Evolutionary conservation across 805 yeast species (phyloP).

Genomic region (Priceomyces melissophilus): DNA sequence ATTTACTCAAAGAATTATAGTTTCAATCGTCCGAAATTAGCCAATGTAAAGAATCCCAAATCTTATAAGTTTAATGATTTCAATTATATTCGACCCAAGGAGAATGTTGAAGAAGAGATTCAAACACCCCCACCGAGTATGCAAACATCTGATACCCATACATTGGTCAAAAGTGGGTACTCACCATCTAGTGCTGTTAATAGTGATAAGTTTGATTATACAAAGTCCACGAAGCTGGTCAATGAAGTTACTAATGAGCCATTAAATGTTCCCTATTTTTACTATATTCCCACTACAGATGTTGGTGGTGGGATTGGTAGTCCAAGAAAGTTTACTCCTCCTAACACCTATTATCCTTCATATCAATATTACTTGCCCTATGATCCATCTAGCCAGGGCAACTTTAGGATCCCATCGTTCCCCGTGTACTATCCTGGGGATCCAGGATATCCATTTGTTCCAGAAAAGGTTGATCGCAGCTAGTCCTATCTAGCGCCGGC

Average conservation of each 20-base stretch:
- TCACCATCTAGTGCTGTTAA: constrained; percentile 10
- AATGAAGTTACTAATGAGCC: constrained; percentile 1
- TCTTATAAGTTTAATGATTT: constrained; percentile 4
- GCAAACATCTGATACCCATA: constrained; percentile 9
- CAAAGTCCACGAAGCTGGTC: constrained; percentile 1
- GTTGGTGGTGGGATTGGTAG: constrained; percentile 4
- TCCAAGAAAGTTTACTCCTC: constrained; percentile 15
- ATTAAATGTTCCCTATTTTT: constrained; percentile 12
- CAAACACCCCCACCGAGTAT: constrained; percentile 12
- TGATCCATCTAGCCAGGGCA: constrained; percentile 12
- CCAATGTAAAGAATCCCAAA: constrained; percentile 1
- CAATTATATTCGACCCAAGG: constrained; percentile 2
- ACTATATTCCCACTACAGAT: constrained; percentile 16
- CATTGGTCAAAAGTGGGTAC: constrained; percentile 8
- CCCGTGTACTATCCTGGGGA: constrained; percentile 11
- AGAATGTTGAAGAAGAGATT: constrained; percentile 3
- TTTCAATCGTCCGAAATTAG: neutral
- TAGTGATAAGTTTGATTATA: constrained; percentile 10
- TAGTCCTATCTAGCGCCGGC: too few species aligned
- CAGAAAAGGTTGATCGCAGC: too few species aligned
- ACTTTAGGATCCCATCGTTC: constrained; percentile 9
- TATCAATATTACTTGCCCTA: constrained; percentile 23
- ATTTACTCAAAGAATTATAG: neutral
- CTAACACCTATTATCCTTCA: constrained; percentile 25
- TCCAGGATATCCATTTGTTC: too few species aligned